Evolutionary conservation across 768 basidiomycete species (phyloP).

Genomic region (Phlebiopsis gigantea): DNA sequence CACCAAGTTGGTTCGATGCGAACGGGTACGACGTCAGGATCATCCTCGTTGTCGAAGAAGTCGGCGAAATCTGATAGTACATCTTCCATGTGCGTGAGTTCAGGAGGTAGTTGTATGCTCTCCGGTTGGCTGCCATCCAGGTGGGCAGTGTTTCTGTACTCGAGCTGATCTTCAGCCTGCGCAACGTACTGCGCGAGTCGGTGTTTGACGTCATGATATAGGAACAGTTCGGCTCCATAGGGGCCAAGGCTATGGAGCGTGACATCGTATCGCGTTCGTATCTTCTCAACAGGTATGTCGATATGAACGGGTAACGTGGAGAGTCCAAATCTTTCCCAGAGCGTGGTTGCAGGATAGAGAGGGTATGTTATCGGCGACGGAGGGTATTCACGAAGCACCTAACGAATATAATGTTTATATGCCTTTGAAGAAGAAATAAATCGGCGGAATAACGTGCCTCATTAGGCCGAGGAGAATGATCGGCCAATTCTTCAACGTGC

Average conservation of each 20-base stretch:
- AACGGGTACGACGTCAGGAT: conserved; percentile 31
- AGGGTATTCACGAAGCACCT: conserved; percentile 57
- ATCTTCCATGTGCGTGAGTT: conserved; percentile 41
- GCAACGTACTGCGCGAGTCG: conserved; percentile 37
- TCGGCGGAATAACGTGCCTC: conserved; percentile 42
- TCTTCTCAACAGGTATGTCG: conserved; percentile 51
- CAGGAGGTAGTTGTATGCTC: conserved; percentile 27
- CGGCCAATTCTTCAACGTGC: conserved; percentile 58
- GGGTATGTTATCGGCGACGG: conserved; percentile 44
- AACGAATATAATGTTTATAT: not conserved
- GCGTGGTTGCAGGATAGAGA: conserved; percentile 48
- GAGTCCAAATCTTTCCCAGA: conserved; percentile 48
- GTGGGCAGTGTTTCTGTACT: conserved; percentile 9
- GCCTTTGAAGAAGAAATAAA: not conserved
- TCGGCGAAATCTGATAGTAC: conserved; percentile 42
- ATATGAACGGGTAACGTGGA: conserved; percentile 29
- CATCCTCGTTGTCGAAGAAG: conserved; percentile 31
- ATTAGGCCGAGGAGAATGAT: conserved; percentile 55
- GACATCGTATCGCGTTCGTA: conserved; percentile 57
- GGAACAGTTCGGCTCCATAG: conserved; percentile 69
- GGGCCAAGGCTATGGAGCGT: conserved; percentile 64
- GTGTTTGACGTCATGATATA: conserved; percentile 54
- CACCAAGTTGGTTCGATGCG: conserved; percentile 56
- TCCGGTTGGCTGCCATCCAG: conserved; percentile 1
- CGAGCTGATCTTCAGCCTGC: conserved; percentile 22